phyloP scores from a whole-genome alignment of 139 green algal genomes.

The Trebouxia sp. region DNA sequence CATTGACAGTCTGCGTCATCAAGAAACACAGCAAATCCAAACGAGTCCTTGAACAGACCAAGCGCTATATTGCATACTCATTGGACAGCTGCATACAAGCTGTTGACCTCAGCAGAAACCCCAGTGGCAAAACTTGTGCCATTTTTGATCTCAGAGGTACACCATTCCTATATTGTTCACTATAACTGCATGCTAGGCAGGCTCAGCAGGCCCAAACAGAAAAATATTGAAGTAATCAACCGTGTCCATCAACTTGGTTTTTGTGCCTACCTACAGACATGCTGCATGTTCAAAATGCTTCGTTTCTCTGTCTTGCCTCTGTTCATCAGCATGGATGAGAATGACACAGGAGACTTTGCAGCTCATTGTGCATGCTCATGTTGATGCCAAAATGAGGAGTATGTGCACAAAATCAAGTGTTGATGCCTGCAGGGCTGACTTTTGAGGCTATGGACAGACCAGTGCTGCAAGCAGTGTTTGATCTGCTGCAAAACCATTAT shows the following conservation, averaged over 20 bases:
- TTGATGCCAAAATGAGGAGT: too few relatives aligned
- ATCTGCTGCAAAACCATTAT: slow-evolving; percentile 55
- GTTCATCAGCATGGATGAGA: too few relatives aligned
- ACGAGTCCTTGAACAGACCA: slow-evolving; percentile 36
- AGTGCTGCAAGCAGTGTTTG: slow-evolving; percentile 47
- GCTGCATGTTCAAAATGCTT: too few relatives aligned
- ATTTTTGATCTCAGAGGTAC: slow-evolving; percentile 56
- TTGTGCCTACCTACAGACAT: too few relatives aligned
- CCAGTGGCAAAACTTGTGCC: slow-evolving; percentile 37
- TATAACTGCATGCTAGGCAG: too few relatives aligned
- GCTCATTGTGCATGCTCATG: background rate
- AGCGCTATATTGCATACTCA: slow-evolving; percentile 45
- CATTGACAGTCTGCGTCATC: slow-evolving; percentile 44
- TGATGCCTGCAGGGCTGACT: slow-evolving; percentile 34
- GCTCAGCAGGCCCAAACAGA: too few relatives aligned
- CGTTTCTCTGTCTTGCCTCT: too few relatives aligned
- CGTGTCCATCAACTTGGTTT: too few relatives aligned
- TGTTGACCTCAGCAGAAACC: slow-evolving; percentile 36
- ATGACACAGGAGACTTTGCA: too few relatives aligned
- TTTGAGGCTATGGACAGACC: slow-evolving; percentile 42
- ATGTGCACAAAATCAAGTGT: background rate
- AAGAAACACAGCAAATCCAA: slow-evolving; percentile 34
- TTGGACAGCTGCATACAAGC: slow-evolving; percentile 45
- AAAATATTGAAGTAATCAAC: too few relatives aligned
- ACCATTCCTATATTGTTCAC: background rate